Evolutionary conservation across 169 alveolate genomes (phyloP).

Genomic region (Eimeria sp.): DNA sequence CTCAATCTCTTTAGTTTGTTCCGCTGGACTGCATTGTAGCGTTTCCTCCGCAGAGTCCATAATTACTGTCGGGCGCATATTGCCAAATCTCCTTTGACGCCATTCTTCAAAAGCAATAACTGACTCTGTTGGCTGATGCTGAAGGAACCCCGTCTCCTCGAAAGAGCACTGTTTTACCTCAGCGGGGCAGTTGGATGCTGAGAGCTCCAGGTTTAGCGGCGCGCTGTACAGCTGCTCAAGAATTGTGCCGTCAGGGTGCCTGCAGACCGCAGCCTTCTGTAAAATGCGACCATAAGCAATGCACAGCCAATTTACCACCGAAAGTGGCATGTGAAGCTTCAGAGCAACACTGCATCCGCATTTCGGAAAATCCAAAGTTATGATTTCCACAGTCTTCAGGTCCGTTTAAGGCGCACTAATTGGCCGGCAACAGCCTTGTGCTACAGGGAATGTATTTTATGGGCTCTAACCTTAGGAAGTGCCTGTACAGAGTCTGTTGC

Average conservation of each 20-base stretch:
- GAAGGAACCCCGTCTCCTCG: constrained; percentile 67
- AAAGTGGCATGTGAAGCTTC: not conserved
- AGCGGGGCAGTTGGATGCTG: constrained; percentile 44
- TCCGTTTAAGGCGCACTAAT: not conserved
- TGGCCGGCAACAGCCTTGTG: not conserved
- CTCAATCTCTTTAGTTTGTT: not conserved
- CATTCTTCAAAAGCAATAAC: constrained; percentile 67
- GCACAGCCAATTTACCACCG: not conserved
- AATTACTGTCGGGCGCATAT: constrained; percentile 65
- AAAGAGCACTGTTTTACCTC: constrained; percentile 60
- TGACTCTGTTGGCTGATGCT: constrained; percentile 69
- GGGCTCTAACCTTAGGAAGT: constrained; percentile 69
- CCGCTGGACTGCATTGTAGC: not conserved
- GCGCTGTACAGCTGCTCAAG: constrained; percentile 64
- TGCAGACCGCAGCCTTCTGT: not conserved
- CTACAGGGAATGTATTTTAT: not conserved
- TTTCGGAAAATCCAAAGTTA: not conserved
- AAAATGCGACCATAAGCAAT: not conserved
- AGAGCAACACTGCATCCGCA: not conserved
- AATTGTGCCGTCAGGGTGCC: constrained; percentile 62
- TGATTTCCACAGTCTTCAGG: not conserved
- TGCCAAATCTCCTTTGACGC: constrained; percentile 66
- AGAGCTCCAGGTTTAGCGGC: constrained; percentile 55
- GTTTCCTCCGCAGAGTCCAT: not conserved
- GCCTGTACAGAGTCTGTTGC: constrained; percentile 75